Evolutionary conservation across 805 yeast species (phyloP).

Genomic region (Gaillardinia entomophila): DNA sequence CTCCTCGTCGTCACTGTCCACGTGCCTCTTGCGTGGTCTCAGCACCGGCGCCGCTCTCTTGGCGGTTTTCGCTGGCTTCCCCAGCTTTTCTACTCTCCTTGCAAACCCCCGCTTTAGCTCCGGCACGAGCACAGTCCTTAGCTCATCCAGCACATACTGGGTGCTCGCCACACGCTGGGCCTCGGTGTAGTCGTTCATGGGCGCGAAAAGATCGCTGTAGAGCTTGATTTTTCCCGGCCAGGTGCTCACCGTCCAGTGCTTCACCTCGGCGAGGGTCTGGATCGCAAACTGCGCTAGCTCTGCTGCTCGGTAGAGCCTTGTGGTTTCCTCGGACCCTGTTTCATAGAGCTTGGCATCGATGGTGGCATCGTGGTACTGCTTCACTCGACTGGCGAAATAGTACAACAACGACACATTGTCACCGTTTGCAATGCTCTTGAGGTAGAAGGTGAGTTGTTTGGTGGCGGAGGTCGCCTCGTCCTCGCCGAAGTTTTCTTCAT

Average conservation of each 20-base stretch:
- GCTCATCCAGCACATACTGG: slow-evolving; percentile 48
- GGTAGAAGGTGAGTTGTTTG: slow-evolving; percentile 54
- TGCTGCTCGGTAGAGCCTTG: slow-evolving; percentile 57
- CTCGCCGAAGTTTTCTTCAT: slow-evolving; percentile 57
- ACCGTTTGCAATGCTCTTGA: slow-evolving; percentile 54
- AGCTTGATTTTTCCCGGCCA: slow-evolving; percentile 78
- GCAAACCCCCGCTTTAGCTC: slow-evolving; percentile 21
- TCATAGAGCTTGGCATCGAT: slow-evolving; percentile 25
- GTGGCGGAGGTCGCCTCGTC: slow-evolving; percentile 39
- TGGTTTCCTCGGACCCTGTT: slow-evolving; percentile 16
- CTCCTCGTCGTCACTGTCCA: no score
- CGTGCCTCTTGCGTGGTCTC: no score
- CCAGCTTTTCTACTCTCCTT: no score
- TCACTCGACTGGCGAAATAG: slow-evolving; percentile 71
- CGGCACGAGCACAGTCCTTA: slow-evolving; percentile 31
- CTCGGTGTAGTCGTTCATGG: slow-evolving; percentile 50
- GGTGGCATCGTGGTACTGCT: slow-evolving; percentile 64
- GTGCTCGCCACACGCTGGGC: slow-evolving; percentile 53
- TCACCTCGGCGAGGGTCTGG: slow-evolving; percentile 49
- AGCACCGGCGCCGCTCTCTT: no score
- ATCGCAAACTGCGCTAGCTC: slow-evolving; percentile 69
- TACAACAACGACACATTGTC: slow-evolving; percentile 69
- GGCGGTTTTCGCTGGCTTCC: no score
- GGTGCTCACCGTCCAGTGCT: slow-evolving; percentile 65
- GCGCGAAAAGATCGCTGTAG: slow-evolving; percentile 64